These are phyloP conservation scores for Magnolia officinalis DNA, from an alignment of 164 flowering plant species.

Conservation along the genomic window DNA sequence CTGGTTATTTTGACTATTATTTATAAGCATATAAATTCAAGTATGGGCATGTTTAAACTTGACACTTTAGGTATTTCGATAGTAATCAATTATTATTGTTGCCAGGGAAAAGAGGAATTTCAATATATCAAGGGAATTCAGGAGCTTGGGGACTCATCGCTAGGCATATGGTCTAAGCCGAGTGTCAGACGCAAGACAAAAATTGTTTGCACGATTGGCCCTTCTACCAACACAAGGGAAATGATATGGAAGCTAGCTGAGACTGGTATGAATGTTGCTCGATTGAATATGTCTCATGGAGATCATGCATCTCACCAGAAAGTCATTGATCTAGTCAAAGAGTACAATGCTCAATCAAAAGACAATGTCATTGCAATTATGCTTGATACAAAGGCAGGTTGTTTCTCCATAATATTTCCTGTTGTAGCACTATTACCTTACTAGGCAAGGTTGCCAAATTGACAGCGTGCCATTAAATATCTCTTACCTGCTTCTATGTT, in stretches of 20 bases:
- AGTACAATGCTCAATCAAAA: slow-evolving; percentile 78
- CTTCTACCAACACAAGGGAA: slow-evolving; percentile 81
- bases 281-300: slow-evolving; percentile 93
- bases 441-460: background rate
- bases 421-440: background rate
- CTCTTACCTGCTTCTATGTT: background rate
- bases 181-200: slow-evolving; percentile 77
- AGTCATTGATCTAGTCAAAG: slow-evolving; percentile 89
- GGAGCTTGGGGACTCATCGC: slow-evolving; percentile 46
- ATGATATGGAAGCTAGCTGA: slow-evolving; percentile 99
- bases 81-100: background rate
- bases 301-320: slow-evolving; percentile 96
- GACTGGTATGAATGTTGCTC: slow-evolving; percentile 95
- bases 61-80: background rate
- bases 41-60: background rate
- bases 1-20: too few relatives aligned
- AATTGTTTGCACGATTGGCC: slow-evolving; percentile 95
- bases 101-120: slow-evolving; percentile 49
- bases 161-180: slow-evolving; percentile 76
- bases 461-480: background rate
- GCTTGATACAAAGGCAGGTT: slow-evolving; percentile 87
- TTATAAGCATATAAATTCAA: too few relatives aligned
- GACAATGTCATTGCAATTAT: slow-evolving; percentile 89
- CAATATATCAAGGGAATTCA: slow-evolving; percentile 36
- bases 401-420: background rate